Percentiles rank a stretch among this genome's conserved stretches.
phyloP scores from a whole-genome alignment of 306 rosid genomes.

The Clitoria ternatea region DNA sequence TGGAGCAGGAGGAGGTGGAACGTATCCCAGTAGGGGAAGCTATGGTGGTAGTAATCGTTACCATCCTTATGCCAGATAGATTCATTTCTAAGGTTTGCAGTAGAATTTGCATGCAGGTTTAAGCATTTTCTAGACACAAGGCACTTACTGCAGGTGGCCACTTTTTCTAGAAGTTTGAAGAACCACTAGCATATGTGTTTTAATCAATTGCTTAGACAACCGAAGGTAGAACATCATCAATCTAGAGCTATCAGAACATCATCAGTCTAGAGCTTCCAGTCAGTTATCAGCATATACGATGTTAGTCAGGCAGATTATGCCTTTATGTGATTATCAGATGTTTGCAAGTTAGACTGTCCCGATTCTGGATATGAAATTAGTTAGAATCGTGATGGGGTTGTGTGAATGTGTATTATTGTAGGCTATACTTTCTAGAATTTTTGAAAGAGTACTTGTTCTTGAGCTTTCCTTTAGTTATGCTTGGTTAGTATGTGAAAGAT shows the following conservation, averaged over 20 bases:
- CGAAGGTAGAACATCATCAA: conserved; percentile 45
- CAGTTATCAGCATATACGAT: conserved; percentile 21
- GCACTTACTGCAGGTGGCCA: conserved; percentile 45
- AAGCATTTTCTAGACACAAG: conserved; percentile 46
- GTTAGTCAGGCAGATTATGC: conserved; percentile 32
- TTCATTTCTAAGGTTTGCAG: conserved; percentile 37
- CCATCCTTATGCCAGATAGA: conserved; percentile 62
- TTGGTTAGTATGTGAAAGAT: conserved; percentile 31
- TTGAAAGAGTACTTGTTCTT: conserved; percentile 27
- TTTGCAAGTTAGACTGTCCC: conserved; percentile 34
- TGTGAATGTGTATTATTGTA: conserved; percentile 40
- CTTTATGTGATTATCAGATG: conserved; percentile 30
- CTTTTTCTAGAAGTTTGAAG: conserved; percentile 51
- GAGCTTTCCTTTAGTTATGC: conserved; percentile 31
- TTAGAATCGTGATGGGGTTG: conserved; percentile 31
- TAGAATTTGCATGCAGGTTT: conserved; percentile 60
- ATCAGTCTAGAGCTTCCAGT: conserved; percentile 40
- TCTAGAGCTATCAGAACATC: conserved; percentile 44
- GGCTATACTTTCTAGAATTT: conserved; percentile 34
- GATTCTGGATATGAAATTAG: conserved; percentile 30
- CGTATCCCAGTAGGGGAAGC: conserved; percentile 47
- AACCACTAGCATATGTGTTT: conserved; percentile 42
- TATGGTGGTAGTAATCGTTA: conserved; percentile 55
- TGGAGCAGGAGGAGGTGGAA: conserved; percentile 42
- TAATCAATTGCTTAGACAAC: conserved; percentile 36